Base-by-base conservation (phyloP, 2,329 filamentous ascomycete genomes). In the Thelonectria olida region DNA sequence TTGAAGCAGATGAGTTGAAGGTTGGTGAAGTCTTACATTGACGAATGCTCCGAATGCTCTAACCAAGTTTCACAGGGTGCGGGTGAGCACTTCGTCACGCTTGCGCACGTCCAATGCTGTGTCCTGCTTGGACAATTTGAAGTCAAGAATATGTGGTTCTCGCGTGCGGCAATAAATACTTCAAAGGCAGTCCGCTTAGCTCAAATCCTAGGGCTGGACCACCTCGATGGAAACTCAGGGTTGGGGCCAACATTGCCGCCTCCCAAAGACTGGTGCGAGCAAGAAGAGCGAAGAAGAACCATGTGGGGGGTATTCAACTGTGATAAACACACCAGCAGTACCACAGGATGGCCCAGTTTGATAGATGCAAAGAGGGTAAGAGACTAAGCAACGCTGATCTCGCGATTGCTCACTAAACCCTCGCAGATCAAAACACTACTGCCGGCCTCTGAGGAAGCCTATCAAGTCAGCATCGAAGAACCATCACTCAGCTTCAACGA, bases 321-420 rank as follows among this genome's bases (percentile, higher is more conserved):
- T 28, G 93, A 97, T 74, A 86, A 91, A 45, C 93, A 94, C 76
- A 89, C 91, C 2, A 93, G 90, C 71, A 91, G 94, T 45, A 93
- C 92, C 13, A 96, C 92, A 3, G 92, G 92, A 2, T 97, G 93
- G 93, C 93, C 93, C 0, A 89, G 92, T 81, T 80, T 88, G 10
- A 87, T 97, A 41, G 90, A 96, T 66, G 86, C 92, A 63, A 80
- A 80, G 72, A 91, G 94, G 65, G 84, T 82, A 15, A 62, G 64
- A 17, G 13, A 20, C 7, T 12, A 38, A 4, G 3, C 20, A 13
- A 19, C 0, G 10, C 4, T 13, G 17, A n/a, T 1, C 8, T 15
- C 22, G 2, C n/a, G 3, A 7, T 6, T 3, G 6, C 1, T 7
- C 7, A 2, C 59, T 67, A 36, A 34, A 67, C 39, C 3, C 65